Percentiles rank a stretch among this genome's conserved stretches.
Conservation (phyloP, 305 asterid genomes). For the Fraxinus velutina region DNA sequence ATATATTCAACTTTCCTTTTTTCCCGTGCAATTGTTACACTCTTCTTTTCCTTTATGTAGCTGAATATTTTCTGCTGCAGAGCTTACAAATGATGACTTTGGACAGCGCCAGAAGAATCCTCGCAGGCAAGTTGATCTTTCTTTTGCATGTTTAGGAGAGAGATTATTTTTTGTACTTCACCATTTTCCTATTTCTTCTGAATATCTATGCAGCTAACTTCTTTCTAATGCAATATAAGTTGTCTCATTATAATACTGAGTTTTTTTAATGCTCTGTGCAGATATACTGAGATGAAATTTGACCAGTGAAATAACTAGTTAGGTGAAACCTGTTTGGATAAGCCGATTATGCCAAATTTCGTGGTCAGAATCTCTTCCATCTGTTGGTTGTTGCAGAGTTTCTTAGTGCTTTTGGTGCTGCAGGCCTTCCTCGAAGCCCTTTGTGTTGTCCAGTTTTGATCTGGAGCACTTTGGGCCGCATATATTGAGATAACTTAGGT, state of each 20-base stretch:
- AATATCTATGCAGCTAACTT: background rate
- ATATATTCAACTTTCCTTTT: background rate
- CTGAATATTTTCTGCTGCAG: conserved; percentile 32
- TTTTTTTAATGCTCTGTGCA: conserved; percentile 32
- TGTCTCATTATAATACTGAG: background rate
- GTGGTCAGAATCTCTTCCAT: conserved; percentile 40
- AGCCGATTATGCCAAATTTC: conserved; percentile 39
- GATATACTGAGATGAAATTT: conserved; percentile 96
- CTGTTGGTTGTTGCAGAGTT: conserved; percentile 59
- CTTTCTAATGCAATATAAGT: background rate
- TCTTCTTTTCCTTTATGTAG: background rate
- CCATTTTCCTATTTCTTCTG: background rate
- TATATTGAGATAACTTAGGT: conserved; percentile 68
- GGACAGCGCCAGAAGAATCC: conserved; percentile 89
- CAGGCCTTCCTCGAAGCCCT: conserved; percentile 65
- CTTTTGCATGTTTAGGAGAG: conserved; percentile 5
- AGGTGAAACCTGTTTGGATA: conserved; percentile 44
- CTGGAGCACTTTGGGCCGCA: conserved; percentile 77
- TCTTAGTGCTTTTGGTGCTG: conserved; percentile 55
- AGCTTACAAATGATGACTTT: conserved; percentile 58
- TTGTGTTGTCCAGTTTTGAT: conserved; percentile 54
- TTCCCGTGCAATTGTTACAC: background rate
- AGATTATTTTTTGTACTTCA: background rate
- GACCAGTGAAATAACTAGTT: conserved; percentile 57
- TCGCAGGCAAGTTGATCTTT: conserved; percentile 55